phyloP scores from a whole-genome alignment of 2,329 filamentous ascomycete species.

The Curvularia lunata region DNA sequence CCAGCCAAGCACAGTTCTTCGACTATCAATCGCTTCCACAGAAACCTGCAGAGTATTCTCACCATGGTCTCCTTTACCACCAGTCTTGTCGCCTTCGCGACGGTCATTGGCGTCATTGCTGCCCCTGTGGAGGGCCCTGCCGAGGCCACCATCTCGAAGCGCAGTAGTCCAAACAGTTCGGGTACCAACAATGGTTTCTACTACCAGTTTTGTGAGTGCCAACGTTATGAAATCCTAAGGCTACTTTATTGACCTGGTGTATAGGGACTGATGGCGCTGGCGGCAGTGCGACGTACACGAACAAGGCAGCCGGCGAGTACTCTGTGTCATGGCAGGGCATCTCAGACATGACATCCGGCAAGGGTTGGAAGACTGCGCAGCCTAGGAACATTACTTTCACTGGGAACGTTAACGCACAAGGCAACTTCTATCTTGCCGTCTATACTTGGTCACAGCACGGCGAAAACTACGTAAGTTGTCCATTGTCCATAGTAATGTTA shows the following conservation, averaged over 20 bases:
- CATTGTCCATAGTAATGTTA: background rate
- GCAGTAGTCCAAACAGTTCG: background rate
- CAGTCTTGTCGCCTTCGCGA: background rate
- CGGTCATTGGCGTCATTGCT: background rate
- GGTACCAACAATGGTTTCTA: constrained; percentile 1
- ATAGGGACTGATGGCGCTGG: background rate
- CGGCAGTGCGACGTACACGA: background rate
- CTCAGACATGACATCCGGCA: background rate
- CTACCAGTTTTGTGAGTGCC: constrained; percentile 1
- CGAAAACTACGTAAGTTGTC: constrained; percentile 1
- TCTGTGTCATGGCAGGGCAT: background rate
- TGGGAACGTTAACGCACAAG: background rate
- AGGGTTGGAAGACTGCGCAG: constrained; percentile 1
- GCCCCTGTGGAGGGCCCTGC: background rate
- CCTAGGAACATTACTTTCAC: background rate
- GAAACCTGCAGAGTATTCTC: background rate
- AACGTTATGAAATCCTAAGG: background rate
- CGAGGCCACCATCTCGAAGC: background rate
- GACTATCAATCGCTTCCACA: background rate
- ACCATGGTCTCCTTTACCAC: background rate
- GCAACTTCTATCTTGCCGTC: constrained; percentile 2
- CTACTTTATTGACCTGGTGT: background rate
- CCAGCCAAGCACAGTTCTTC: background rate
- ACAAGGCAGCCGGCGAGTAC: background rate
- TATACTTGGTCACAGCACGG: constrained; percentile 1